Conservation (phyloP, 352 stramenopile species). For the Phytophthora ohioensis region DNA sequence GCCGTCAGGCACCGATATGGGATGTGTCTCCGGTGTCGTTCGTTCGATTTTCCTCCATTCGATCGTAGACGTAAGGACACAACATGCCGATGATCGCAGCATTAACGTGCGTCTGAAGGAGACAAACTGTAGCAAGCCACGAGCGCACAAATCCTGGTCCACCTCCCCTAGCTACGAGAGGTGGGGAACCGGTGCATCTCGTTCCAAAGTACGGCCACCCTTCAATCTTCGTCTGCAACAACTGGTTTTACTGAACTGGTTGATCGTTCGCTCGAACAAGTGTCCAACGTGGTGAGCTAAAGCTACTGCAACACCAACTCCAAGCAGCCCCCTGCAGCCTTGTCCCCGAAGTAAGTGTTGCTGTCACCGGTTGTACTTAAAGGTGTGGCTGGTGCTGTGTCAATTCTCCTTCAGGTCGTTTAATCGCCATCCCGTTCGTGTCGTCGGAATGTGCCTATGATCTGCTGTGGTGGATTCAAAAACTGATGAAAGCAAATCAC, state of each 20-base stretch:
- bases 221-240: constrained; percentile 8
- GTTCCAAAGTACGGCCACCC: not conserved
- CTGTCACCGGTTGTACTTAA: too few relatives aligned
- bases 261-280: not conserved
- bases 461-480: not conserved
- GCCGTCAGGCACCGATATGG: constrained; percentile 9
- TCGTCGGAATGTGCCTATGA: constrained; percentile 1
- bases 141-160: constrained; percentile 1
- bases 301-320: not conserved
- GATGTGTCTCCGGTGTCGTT: constrained; percentile 7
- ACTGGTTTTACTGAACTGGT: constrained; percentile 3
- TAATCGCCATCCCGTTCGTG: constrained; percentile 10
- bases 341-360: too few relatives aligned
- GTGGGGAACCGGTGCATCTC: not conserved
- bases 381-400: too few relatives aligned
- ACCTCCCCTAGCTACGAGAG: not conserved
- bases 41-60: not conserved
- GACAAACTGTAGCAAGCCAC: not conserved
- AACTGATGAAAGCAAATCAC: too few relatives aligned
- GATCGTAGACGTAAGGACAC: not conserved
- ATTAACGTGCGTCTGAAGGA: not conserved
- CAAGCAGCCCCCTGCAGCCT: not conserved
- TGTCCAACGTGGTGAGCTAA: not conserved
- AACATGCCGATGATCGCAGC: not conserved
- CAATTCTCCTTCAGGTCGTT: not conserved